phyloP scores from a whole-genome alignment of 2,329 filamentous ascomycete species.

The Beauveria asiatica region DNA sequence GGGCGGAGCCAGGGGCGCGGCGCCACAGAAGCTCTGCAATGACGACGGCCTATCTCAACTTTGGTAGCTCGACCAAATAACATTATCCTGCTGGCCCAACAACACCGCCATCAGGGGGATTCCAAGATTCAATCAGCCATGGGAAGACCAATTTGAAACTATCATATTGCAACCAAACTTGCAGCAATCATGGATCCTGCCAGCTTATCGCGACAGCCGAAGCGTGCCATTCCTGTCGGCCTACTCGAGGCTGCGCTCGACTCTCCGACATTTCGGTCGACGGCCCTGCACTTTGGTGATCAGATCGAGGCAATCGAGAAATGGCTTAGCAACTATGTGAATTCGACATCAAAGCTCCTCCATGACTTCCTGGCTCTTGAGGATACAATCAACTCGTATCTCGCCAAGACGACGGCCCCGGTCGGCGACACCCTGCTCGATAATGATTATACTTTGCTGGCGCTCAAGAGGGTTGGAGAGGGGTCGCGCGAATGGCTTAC shows the following conservation, averaged over 20 bases:
- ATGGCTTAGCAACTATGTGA: slow-evolving; percentile 67
- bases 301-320: slow-evolving; percentile 85
- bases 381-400: slow-evolving; percentile 66
- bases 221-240: slow-evolving; percentile 59
- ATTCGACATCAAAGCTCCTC: slow-evolving; percentile 45
- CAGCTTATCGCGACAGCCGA: slow-evolving; percentile 15
- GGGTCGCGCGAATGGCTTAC: slow-evolving; percentile 83
- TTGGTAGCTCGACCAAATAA: slow-evolving; percentile 1
- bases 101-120: background rate
- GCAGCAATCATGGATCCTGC: slow-evolving; percentile 16
- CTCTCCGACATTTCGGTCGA: slow-evolving; percentile 89
- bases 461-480: slow-evolving; percentile 76
- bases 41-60: background rate
- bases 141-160: background rate
- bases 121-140: background rate
- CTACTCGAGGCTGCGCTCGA: slow-evolving; percentile 94
- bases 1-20: background rate
- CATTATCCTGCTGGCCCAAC: background rate
- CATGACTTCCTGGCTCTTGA: slow-evolving; percentile 67
- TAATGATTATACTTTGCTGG: slow-evolving; percentile 87
- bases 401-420: slow-evolving; percentile 66
- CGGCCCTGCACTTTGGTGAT: slow-evolving; percentile 76
- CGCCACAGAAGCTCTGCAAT: background rate
- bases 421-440: slow-evolving; percentile 81
- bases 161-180: slow-evolving; percentile 13